Evolutionary conservation across 2,329 filamentous ascomycete species (phyloP), one percentile per base, ranked within the genome.

Genomic region (Pseudocercospora eumusae): DNA sequence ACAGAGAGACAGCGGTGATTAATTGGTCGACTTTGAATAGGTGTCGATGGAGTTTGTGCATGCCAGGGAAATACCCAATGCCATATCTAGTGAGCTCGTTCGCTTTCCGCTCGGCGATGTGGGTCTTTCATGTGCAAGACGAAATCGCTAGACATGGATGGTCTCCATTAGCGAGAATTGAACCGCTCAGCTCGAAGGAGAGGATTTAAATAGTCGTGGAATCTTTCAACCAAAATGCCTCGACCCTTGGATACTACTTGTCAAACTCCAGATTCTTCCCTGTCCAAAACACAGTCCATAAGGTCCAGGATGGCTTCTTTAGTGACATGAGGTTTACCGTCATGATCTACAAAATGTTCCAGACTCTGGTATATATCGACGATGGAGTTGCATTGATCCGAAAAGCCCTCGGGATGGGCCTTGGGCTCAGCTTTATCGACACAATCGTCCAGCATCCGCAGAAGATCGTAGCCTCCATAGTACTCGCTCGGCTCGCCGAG

Each of bases 401-500:
- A 23, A 13, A 40, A 33, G 11, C 53, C 6, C 28, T 27, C 44
- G 9, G 56, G 44, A 59, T 59, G 56, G 13, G 44, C 42, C 21
- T 50, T 15, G 10, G 56, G 56, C 11, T 10, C 15, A 9, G 18
- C 42, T 10, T 33, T 27, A 18, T 36, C 13, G 23, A 59, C 45
- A 20, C 56, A 59, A n/a, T 45, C 56, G 13, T 52, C 31, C 2
- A 59, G 28, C n/a, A 18, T 50, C n/a, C 56, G 56, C 13, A 59
- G 45, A 11, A 59, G 56, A 25, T 59, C 52, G 56, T 50, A 42
- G n/a, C 42, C 56, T 13, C 50, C 53, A 9, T 59, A 27, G 36
- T 50, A 59, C 2, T 59, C 45, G 20, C 44, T 28, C 9, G 44
- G 25, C 5, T 50, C 44, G 4, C 25, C 56, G 3, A 56, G 53